These are phyloP conservation scores for Mycena citricolor DNA, from an alignment of 1,284 basidiomycete genomes.

Conservation along the genomic window DNA sequence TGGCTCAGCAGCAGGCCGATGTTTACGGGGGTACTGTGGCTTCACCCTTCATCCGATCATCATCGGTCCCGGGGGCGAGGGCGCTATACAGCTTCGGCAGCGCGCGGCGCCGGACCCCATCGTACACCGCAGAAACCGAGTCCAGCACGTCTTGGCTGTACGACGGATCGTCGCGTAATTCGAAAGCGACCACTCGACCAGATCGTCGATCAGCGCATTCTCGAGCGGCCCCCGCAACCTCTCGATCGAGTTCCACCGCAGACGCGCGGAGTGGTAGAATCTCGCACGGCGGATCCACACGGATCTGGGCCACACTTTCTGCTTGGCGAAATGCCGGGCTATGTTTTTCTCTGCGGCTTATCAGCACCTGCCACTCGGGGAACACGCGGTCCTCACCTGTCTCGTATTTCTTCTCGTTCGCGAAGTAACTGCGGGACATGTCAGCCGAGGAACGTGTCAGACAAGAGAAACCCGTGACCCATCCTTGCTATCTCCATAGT, in stretches of 20 bases:
- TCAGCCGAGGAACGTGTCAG: too few species aligned
- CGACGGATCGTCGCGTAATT: conserved; percentile 71
- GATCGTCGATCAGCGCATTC: conserved; percentile 76
- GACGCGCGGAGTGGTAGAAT: conserved; percentile 64
- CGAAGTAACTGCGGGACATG: too few species aligned
- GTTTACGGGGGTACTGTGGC: too few species aligned
- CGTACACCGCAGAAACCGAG: conserved; percentile 64
- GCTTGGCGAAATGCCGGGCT: conserved; percentile 63
- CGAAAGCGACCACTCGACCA: conserved; percentile 85
- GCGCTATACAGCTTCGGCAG: conserved; percentile 69
- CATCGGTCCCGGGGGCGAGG: conserved; percentile 73
- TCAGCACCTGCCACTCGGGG: neutral
- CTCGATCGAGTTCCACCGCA: conserved; percentile 73
- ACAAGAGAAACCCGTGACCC: too few species aligned
- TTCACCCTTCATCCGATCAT: conserved; percentile 82
- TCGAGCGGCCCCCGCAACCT: conserved; percentile 70
- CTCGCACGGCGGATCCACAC: conserved; percentile 65
- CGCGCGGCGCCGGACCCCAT: conserved; percentile 70
- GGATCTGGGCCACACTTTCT: conserved; percentile 71
- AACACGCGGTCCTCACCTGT: conserved; percentile 24
- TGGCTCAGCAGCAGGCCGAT: too few species aligned
- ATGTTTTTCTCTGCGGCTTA: conserved; percentile 49
- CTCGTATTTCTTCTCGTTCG: conserved; percentile 61
- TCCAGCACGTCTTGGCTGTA: conserved; percentile 65
- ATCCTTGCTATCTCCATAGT: conserved; percentile 66